Base-by-base conservation (phyloP, 192 early-diverging fungal genomes). In the Dispira parvispora region DNA sequence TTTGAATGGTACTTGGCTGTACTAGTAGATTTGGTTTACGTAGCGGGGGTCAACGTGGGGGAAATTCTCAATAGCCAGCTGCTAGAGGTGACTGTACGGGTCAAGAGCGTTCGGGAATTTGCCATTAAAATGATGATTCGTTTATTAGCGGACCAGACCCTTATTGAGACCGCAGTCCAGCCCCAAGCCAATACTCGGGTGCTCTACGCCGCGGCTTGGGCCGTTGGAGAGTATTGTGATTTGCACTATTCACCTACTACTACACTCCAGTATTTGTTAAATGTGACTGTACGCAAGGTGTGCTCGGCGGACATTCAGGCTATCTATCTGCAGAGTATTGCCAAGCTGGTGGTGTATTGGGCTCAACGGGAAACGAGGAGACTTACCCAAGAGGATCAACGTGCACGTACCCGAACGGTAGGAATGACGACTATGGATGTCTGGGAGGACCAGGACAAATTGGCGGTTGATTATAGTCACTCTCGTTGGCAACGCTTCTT, bases 1-100 rank as follows among this genome's bases (percentile, higher is more conserved):
- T 97, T 97, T 78, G 91, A 96, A 68, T 99, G 96, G 96, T 96
- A 96, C 65, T 78, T 97, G 43, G 76, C 81, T 2, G 80, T 88
- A 0, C 78, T 97, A 27, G 81, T 84, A 2, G 86, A 87, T 52
- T 75, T 97, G 11, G 86, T 85, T 0, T 81, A 87, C 45, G 71
- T 88, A 6, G 70, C 85, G 13, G 86, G 86, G 45, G 86, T 91
- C 2, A 84, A 82, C 63, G 88, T 88, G 8, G 91, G 87, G 0
- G 71, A 74, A 25, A 12, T 78, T n/a, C 58, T 96, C 16, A 78
- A 79, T 43, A 75, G 76, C 10, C 87, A 92, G 70, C 67, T 96
- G 9, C 82, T 96, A 70, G 94, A 96, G 77, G 86, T 94, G 3
- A 80, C 82, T 43, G 90, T 92, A 13, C 81, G 96, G 32, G 92